These are phyloP conservation scores for Phlegmacium glaucopus DNA, from an alignment of 768 basidiomycete species.

Conservation along the genomic window DNA sequence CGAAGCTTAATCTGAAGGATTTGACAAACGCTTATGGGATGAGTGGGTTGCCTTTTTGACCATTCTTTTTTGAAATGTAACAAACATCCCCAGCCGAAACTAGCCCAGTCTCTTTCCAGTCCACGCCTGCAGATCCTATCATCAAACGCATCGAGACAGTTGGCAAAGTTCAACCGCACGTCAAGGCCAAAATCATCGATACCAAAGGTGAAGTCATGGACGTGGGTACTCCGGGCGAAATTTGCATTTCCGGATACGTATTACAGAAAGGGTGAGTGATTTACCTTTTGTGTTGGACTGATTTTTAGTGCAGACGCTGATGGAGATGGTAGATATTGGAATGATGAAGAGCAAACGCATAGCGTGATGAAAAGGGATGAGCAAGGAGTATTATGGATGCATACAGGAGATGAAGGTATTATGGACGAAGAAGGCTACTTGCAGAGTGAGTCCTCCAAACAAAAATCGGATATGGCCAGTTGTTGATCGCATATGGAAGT, in stretches of 20 bases:
- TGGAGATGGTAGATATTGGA: constrained; percentile 64
- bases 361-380: constrained; percentile 53
- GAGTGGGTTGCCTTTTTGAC: constrained; percentile 51
- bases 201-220: constrained; percentile 57
- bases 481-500: constrained; percentile 38
- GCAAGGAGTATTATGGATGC: constrained; percentile 69
- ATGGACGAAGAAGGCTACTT: constrained; percentile 83
- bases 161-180: constrained; percentile 72
- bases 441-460: constrained; percentile 43
- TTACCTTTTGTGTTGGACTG: background rate
- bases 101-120: constrained; percentile 84
- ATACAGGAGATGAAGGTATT: constrained; percentile 78
- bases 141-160: constrained; percentile 80
- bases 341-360: constrained; percentile 64
- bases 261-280: constrained; percentile 70
- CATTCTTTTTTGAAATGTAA: background rate
- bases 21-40: constrained; percentile 83
- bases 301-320: background rate
- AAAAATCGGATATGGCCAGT: background rate
- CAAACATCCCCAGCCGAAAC: constrained; percentile 56
- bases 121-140: constrained; percentile 63
- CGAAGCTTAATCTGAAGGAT: constrained; percentile 62
- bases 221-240: constrained; percentile 70
- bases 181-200: constrained; percentile 71
- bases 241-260: constrained; percentile 72